phyloP scores from a whole-genome alignment of 108 stramenopile genomes.

The Nitzschia sp. region DNA sequence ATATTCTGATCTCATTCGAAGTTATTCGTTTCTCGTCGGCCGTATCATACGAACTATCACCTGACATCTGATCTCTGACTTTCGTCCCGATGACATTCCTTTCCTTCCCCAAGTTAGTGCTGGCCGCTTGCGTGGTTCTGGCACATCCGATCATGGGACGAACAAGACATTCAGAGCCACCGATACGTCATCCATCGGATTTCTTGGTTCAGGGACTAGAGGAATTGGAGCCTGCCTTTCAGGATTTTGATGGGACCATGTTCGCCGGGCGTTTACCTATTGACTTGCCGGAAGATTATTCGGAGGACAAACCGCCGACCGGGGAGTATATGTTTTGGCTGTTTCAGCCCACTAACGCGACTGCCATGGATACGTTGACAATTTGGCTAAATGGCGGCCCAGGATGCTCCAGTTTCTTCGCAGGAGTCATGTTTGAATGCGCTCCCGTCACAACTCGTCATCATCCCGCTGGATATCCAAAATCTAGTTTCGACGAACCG shows the following conservation, averaged over 20 bases:
- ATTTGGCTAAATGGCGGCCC: slow-evolving; percentile 54
- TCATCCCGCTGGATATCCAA: slow-evolving; percentile 28
- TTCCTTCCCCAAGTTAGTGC: no score
- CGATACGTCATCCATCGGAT: slow-evolving; percentile 15
- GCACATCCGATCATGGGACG: no score
- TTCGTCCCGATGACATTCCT: no score
- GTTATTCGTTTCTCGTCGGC: no score
- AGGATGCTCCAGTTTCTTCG: slow-evolving; percentile 48
- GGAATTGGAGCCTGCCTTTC: slow-evolving; percentile 38
- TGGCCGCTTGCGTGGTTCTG: no score
- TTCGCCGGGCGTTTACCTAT: slow-evolving; percentile 48
- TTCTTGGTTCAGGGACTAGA: slow-evolving; percentile 47
- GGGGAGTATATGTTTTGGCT: slow-evolving; percentile 51
- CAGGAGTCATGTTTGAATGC: slow-evolving; percentile 57
- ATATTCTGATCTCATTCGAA: no score
- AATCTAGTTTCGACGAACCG: slow-evolving; percentile 10
- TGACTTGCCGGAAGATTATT: slow-evolving; percentile 2
- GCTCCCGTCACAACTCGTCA: slow-evolving; percentile 36
- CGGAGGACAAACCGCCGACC: neutral
- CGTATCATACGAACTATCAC: no score
- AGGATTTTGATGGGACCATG: slow-evolving; percentile 45
- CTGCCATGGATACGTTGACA: slow-evolving; percentile 23
- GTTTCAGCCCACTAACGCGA: slow-evolving; percentile 28
- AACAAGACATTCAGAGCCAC: no score
- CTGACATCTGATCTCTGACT: no score